These are phyloP conservation scores for Saturnispora hagleri DNA, from an alignment of 805 yeast species.

Conservation along the genomic window DNA sequence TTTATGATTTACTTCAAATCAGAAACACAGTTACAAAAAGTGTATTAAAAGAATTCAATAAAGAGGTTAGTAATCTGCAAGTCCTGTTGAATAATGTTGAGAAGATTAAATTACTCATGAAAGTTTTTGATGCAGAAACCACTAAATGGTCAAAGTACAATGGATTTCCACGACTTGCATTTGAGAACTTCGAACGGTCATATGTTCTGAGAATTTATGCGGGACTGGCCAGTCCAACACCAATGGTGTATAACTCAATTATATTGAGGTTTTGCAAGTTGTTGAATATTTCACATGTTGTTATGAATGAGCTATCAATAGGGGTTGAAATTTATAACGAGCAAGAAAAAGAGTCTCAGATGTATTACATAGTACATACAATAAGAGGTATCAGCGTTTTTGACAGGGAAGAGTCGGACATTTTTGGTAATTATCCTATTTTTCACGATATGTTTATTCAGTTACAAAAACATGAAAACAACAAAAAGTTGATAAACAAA, in stretches of 20 bases:
- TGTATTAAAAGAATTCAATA: neutral
- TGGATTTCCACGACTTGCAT: neutral
- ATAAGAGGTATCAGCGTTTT: neutral
- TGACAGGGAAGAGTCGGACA: neutral
- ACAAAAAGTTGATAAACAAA: neutral
- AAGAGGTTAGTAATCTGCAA: neutral
- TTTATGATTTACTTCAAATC: slow-evolving; percentile 1
- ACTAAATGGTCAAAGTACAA: neutral
- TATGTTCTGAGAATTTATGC: slow-evolving; percentile 2
- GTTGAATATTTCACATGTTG: neutral
- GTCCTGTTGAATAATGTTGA: neutral
- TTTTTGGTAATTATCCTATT: slow-evolving; percentile 2
- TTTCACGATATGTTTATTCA: slow-evolving; percentile 1
- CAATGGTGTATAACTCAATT: neutral
- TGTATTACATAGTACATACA: slow-evolving; percentile 2
- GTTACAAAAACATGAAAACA: neutral
- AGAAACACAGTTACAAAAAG: neutral
- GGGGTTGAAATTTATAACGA: neutral
- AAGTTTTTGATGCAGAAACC: neutral
- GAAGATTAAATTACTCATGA: neutral
- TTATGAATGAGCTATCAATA: neutral
- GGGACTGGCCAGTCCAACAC: slow-evolving; percentile 1
- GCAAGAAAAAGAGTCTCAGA: neutral
- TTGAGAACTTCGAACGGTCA: neutral
- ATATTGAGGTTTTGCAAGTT: slow-evolving; percentile 1